Conservation (phyloP, 805 yeast genomes). For the Clavispora phyllophila region DNA sequence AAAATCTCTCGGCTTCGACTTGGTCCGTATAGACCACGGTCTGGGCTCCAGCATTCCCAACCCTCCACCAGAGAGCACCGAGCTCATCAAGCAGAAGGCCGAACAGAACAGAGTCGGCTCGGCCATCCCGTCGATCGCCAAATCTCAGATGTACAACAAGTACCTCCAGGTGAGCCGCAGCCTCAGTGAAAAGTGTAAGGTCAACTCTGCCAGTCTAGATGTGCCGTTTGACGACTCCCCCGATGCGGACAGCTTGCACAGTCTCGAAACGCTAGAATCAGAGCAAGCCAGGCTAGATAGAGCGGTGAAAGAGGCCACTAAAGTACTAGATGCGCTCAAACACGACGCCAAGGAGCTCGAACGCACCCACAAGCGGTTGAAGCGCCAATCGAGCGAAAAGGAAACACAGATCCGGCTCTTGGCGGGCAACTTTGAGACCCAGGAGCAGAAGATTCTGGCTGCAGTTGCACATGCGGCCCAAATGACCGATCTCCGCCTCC, state of each 20-base stretch:
- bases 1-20: slow-evolving; percentile 17
- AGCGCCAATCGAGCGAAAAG: neutral
- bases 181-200: slow-evolving; percentile 9
- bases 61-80: neutral
- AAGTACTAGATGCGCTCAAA: slow-evolving; percentile 15
- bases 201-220: neutral
- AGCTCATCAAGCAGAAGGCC: neutral
- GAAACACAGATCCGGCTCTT: neutral
- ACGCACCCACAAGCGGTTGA: neutral
- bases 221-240: neutral
- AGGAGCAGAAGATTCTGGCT: slow-evolving; percentile 24
- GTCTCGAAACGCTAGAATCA: neutral
- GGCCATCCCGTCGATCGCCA: slow-evolving; percentile 10
- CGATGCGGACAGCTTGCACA: neutral
- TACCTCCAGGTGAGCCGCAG: slow-evolving; percentile 12
- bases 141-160: slow-evolving; percentile 6
- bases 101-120: slow-evolving; percentile 4
- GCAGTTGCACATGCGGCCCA: slow-evolving; percentile 27
- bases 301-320: slow-evolving; percentile 11
- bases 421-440: slow-evolving; percentile 14
- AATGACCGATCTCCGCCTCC: slow-evolving; percentile 22
- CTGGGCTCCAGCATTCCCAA: neutral
- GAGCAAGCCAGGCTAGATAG: slow-evolving; percentile 1
- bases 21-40: slow-evolving; percentile 13
- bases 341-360: slow-evolving; percentile 7